These are phyloP conservation scores for Pugionium cornutum DNA, from an alignment of 345 rosid species.

Conservation along the genomic window DNA sequence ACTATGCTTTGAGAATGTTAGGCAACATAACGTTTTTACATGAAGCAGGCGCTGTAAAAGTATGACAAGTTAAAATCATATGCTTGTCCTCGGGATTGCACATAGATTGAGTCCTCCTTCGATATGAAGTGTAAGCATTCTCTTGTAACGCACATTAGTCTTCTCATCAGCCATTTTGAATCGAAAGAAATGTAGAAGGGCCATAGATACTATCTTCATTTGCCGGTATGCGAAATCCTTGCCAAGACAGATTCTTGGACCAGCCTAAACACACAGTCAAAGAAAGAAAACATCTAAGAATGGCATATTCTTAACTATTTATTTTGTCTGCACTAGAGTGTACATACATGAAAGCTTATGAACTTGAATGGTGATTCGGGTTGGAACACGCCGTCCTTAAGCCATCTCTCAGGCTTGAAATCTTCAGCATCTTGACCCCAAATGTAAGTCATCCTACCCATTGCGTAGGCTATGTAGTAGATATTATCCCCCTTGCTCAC, in stretches of 20 bases:
- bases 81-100: constrained; percentile 47
- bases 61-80: constrained; percentile 7
- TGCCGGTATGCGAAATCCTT: constrained; percentile 73
- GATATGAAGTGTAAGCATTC: constrained; percentile 71
- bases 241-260: constrained; percentile 75
- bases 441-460: constrained; percentile 73
- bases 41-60: background rate
- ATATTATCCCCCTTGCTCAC: constrained; percentile 66
- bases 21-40: constrained; percentile 9
- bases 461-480: constrained; percentile 60
- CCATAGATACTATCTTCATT: constrained; percentile 71
- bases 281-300: constrained; percentile 1
- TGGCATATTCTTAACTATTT: background rate
- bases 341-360: constrained; percentile 54
- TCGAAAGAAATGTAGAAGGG: constrained; percentile 58
- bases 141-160: constrained; percentile 44
- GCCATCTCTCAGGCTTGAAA: constrained; percentile 80
- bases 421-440: constrained; percentile 83
- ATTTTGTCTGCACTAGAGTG: constrained; percentile 1
- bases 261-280: constrained; percentile 55
- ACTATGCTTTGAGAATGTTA: background rate
- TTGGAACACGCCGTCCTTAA: constrained; percentile 57
- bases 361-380: constrained; percentile 77
- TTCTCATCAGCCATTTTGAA: constrained; percentile 59
- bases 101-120: constrained; percentile 52